Base-by-base conservation (phyloP, 768 basidiomycete species). In the Boletus tomentosulus region DNA sequence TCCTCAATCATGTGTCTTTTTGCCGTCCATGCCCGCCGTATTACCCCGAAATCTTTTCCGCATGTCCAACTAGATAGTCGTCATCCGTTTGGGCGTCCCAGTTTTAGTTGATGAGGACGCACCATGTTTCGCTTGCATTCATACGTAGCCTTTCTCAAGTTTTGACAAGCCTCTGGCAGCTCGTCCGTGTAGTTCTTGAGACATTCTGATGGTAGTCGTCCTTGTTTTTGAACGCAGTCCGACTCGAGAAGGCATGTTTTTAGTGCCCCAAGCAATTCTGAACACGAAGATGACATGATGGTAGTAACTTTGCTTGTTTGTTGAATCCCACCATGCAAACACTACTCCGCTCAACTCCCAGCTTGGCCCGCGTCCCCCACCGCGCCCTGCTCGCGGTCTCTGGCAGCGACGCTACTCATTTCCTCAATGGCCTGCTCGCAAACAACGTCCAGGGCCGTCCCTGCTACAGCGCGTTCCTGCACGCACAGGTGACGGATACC, bases 51-150 rank as follows among this genome's bases (percentile, higher is more conserved):
- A 89, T 8, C 89, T 75, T 70, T 88, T 90, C 51, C 89, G 78
- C 89, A 92, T 92, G 64, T 92, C 89, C 62, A 92, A 71, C 89
- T 92, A 48, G 27, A n/a, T 37, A 1, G 33, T 13, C 13, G 0
- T 51, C 6, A 46, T 51, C 25, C 25, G 56, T 22, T 31, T 39
- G 33, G n/a, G n/a, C 8, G 13, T 46, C 47, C 55, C 12, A 41
- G 43, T 22, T 24, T 15, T 19, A 12, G 22, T 25, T 12, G 27
- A 12, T 12, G 27, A 12, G 8, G 16, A 66, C 83, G 54, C 54
- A 92, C 91, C 89, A 92, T 88, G 41, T 86, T 89, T 54, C 91
- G 79, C 70, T 96, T 96, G 74, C 93, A 96, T 59, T 95, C 90
- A 61, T 89, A 93, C 1, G 88, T 85, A 11, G 90, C 89, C 69